A percentile compares a stretch with the other conserved stretches of the same genome.
Evolutionary conservation across 768 basidiomycete species (phyloP).

Genomic region (Daedaleopsis nitida): DNA sequence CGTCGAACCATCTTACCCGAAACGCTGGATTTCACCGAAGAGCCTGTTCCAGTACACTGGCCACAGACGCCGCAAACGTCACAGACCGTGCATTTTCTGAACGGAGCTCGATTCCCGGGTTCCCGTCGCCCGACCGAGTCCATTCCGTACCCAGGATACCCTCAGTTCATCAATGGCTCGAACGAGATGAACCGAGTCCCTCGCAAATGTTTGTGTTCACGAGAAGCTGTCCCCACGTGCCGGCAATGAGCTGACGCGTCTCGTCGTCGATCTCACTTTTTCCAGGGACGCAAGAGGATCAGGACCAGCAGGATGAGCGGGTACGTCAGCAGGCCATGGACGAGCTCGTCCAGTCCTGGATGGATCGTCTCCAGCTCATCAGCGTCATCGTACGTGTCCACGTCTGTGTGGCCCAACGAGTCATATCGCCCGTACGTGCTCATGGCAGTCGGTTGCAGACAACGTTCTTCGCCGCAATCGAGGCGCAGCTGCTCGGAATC

Average conservation of each 20-base stretch:
- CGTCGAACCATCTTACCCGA: background rate
- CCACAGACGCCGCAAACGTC: background rate
- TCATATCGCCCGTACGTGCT: background rate
- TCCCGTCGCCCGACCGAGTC: background rate
- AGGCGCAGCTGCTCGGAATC: conserved; percentile 52
- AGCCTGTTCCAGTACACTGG: background rate
- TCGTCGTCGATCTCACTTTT: background rate
- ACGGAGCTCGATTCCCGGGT: background rate
- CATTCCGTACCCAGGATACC: background rate
- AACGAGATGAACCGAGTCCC: background rate
- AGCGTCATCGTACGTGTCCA: conserved; percentile 51
- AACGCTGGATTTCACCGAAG: background rate
- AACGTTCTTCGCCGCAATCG: conserved; percentile 62
- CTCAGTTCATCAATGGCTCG: background rate
- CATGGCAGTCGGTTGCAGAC: conserved; percentile 39
- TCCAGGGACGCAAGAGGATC: conserved; percentile 50
- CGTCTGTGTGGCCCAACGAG: background rate
- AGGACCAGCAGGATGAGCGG: conserved; percentile 49
- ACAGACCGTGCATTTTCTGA: background rate
- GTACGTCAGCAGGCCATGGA: conserved; percentile 46
- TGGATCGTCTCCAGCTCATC: conserved; percentile 63
- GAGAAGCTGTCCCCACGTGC: background rate
- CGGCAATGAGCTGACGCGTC: background rate
- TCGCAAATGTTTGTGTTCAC: background rate
- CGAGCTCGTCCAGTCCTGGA: conserved; percentile 61